Base-by-base conservation (phyloP, 2,329 filamentous ascomycete species). In the Apiospora saccharicola region DNA sequence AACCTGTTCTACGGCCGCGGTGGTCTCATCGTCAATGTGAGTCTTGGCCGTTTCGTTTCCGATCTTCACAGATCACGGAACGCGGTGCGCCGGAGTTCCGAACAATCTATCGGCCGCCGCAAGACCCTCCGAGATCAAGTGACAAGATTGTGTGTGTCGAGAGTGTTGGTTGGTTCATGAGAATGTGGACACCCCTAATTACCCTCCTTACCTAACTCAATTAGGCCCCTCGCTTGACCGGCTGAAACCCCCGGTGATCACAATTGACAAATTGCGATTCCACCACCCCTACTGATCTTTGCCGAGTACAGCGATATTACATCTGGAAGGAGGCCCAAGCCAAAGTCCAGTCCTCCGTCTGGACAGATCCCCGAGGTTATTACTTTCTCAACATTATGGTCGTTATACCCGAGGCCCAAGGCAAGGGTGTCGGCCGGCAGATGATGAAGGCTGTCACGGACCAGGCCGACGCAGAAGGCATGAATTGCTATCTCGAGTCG, bases 321-420 rank as follows among this genome's bases (percentile, higher is more conserved):
- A 92, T 93, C 75, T 94, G 91, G 92, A 94, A 94, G 78, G 85
- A 85, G 5, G 85, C 88, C 7, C 92, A 94, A 79, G 85, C 87
- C 0, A 83, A 88, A 51, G 90, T 88, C 0, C 92, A 94, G 71
- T 82, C 83, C 0, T 82, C 87, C 37, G 81, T 93, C 4, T 94
- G 92, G 92, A 89, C 84, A 0, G 90, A 93, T 72, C 85, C 87
- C 0, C 84, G 86, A 6, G 92, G 92, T 0, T 94, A 94, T 77
- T 94, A 93, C 77, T 94, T 94, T 75, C 91, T 92, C 75, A 94
- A 94, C 77, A 93, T 94, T 73, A 89, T 94, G 77, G 91, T 92
- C 0, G 92, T 94, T 1, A 80, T 89, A 22, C 90, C 91, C 0
- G 87, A 90, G 68, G 86, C 86, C 44, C 92, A 94, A 78, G 91